phyloP scores from a whole-genome alignment of 495 filamentous ascomycete genomes.

The Aspergillus mulundensis region DNA sequence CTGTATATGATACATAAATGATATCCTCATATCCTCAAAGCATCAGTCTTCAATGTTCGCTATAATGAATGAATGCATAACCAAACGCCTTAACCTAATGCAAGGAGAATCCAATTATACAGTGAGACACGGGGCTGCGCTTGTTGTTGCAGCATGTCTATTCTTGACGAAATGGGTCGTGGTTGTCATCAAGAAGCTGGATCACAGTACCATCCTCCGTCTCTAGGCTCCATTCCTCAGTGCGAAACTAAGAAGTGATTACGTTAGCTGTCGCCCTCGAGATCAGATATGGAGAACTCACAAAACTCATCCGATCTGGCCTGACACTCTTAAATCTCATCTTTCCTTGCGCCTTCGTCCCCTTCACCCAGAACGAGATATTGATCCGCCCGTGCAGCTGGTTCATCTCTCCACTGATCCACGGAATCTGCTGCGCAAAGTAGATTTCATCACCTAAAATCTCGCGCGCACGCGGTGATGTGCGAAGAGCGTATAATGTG shows the following conservation, averaged over 20 bases:
- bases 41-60: background rate
- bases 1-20: slow-evolving; percentile 48
- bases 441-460: slow-evolving; percentile 89
- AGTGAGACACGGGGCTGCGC: slow-evolving; percentile 11
- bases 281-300: slow-evolving; percentile 33
- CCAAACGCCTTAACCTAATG: slow-evolving; percentile 14
- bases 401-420: slow-evolving; percentile 91
- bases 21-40: slow-evolving; percentile 35
- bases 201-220: slow-evolving; percentile 60
- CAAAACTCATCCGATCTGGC: slow-evolving; percentile 65
- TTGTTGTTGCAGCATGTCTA: slow-evolving; percentile 3
- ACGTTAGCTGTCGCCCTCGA: background rate
- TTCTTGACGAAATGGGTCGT: slow-evolving; percentile 54
- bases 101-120: slow-evolving; percentile 9
- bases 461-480: slow-evolving; percentile 65
- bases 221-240: slow-evolving; percentile 72
- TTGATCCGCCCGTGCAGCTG: slow-evolving; percentile 89
- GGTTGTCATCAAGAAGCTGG: slow-evolving; percentile 59
- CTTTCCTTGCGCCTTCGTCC: slow-evolving; percentile 63
- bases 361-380: slow-evolving; percentile 83
- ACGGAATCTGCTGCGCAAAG: slow-evolving; percentile 80
- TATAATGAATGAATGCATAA: slow-evolving; percentile 2
- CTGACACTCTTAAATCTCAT: slow-evolving; percentile 81
- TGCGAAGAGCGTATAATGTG: slow-evolving; percentile 87
- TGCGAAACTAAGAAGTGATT: slow-evolving; percentile 53